Evolutionary conservation across 2,329 filamentous ascomycete species (phyloP).

Genomic region (Talaromyces funiculosus): DNA sequence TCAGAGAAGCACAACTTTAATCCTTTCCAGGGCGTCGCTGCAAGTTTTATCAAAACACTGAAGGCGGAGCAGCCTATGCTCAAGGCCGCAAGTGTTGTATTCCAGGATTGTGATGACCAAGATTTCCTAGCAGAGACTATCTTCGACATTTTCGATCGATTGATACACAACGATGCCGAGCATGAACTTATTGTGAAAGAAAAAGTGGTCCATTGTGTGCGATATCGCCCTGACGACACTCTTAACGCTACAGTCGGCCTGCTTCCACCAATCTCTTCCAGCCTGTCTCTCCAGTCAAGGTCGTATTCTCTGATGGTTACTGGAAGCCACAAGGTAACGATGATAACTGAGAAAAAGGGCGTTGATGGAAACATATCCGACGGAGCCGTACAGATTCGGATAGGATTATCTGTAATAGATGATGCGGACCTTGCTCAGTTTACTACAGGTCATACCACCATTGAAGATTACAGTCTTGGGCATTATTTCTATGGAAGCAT

Average conservation of each 20-base stretch:
- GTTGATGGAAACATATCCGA: not conserved
- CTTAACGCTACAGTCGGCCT: constrained; percentile 16
- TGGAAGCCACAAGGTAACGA: constrained; percentile 1
- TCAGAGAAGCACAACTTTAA: constrained; percentile 6
- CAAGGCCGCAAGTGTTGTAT: constrained; percentile 15
- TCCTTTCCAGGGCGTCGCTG: constrained; percentile 16
- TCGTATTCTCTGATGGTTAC: constrained; percentile 14
- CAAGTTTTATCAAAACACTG: constrained; percentile 18
- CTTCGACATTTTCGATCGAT: constrained; percentile 8
- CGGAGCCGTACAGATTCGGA: constrained; percentile 5
- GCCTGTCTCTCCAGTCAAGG: constrained; percentile 6
- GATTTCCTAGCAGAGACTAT: constrained; percentile 8
- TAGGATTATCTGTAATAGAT: not conserved
- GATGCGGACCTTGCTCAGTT: constrained; percentile 1
- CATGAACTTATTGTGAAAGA: constrained; percentile 10
- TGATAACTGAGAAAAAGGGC: constrained; percentile 11
- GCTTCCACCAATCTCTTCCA: constrained; percentile 8
- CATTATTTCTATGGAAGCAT: constrained; percentile 16
- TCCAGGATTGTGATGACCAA: constrained; percentile 5
- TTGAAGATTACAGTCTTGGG: not conserved
- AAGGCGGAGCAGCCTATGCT: constrained; percentile 20
- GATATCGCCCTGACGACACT: constrained; percentile 19
- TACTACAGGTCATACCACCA: not conserved
- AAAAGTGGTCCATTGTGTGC: constrained; percentile 12
- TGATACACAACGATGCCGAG: constrained; percentile 13